Evolutionary conservation across 1,284 basidiomycete genomes (phyloP), one percentile per base, ranked within the genome.

Genomic region (Neolentinus lepideus): DNA sequence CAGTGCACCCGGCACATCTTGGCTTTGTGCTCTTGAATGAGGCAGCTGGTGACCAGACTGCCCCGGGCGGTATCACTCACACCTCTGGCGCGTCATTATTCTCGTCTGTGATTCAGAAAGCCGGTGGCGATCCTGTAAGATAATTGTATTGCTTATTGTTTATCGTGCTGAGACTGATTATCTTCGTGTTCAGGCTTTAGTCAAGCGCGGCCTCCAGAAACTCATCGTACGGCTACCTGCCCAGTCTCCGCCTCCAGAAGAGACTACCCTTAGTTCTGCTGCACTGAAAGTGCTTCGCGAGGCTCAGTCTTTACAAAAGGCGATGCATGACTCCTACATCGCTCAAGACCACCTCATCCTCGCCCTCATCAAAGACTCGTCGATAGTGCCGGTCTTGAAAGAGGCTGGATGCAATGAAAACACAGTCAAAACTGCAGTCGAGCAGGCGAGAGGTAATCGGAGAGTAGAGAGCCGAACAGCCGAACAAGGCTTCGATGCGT

Each of bases 271-370:
- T 50, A 84, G 87, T 38, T 71, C 81, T 3, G 74, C 81, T 3
- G 69, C 83, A 11, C 66, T 82, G 60, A 87, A 88, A 64, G 82
- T 94, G 47, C 71, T 97, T 25, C 82, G 85, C 21, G 89, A 92
- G 61, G 92, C 94, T 0, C 88, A 92, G 59, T 78, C 75, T 19
- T 73, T 92, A 9, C 89, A 91, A 66, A 93, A 93, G 71, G 89
- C 84, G 9, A 91, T 91, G 88, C 90, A 93, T 67, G 96, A 98
- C 70, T 85, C 89, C 4, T 98, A 89, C 70, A 90, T 98, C 58
- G 94, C 95, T 0, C 90, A 97, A 68, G 95, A 98, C 63, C 77
- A 85, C 65, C 68, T 90, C 19, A 66, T 85, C 27, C 73, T 88
- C 48, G 92, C 90, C 1, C 79, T 94, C 51, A 66, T 92, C 59